A percentile compares a stretch with the other conserved stretches of the same genome.
phyloP scores from a whole-genome alignment of 2,329 filamentous ascomycete genomes.

The Alternaria postmessia region DNA sequence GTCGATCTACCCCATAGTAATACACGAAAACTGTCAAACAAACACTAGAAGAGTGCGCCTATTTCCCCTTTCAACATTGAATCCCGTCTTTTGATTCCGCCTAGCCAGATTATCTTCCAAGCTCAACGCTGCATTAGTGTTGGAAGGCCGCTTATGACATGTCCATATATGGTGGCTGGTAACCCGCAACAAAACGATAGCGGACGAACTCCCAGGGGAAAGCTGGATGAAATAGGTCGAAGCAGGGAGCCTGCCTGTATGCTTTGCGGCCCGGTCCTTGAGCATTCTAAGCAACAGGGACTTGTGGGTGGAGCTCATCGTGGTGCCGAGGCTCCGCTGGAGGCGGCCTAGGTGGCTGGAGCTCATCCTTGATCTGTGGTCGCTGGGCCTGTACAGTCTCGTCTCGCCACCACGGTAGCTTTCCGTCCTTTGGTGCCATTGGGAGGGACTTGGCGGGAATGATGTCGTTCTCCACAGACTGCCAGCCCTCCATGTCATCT shows the following conservation, averaged over 20 bases:
- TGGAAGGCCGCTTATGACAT: background rate
- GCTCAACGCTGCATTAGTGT: background rate
- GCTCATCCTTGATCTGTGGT: constrained; percentile 12
- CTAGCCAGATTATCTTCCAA: background rate
- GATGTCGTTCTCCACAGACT: constrained; percentile 50
- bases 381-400: constrained; percentile 26
- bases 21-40: background rate
- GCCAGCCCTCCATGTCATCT: constrained; percentile 39
- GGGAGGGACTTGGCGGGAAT: constrained; percentile 42
- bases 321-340: constrained; percentile 17
- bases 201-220: background rate
- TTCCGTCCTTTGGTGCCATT: constrained; percentile 33
- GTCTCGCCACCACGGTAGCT: constrained; percentile 48
- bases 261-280: background rate
- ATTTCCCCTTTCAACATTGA: background rate
- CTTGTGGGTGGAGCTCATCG: constrained; percentile 10
- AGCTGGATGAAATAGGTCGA: background rate
- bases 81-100: background rate
- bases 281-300: constrained; percentile 13
- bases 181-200: background rate
- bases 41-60: background rate
- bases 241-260: background rate
- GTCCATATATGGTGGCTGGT: background rate
- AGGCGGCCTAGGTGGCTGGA: background rate
- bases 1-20: constrained; percentile 2